These are phyloP conservation scores for Colletotrichum sp. DNA, from an alignment of 2,329 filamentous ascomycete species.

Conservation along the genomic window DNA sequence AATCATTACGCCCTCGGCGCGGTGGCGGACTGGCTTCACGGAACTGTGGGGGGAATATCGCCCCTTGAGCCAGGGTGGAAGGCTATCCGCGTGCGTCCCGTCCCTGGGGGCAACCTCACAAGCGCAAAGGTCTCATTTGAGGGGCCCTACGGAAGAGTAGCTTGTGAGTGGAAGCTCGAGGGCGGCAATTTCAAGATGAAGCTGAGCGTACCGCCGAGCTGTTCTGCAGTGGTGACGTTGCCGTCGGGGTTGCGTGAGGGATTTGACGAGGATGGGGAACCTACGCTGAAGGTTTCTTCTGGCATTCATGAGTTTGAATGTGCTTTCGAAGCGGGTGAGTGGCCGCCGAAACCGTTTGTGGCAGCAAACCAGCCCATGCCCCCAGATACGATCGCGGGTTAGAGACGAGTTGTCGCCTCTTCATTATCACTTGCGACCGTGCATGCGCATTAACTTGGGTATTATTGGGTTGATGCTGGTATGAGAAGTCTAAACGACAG, in stretches of 20 bases:
- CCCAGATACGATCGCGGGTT: not conserved
- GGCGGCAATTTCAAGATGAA: not conserved
- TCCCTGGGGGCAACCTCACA: slow-evolving; percentile 15
- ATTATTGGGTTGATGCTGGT: not conserved
- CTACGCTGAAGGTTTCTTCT: not conserved
- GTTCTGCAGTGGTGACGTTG: slow-evolving; percentile 1
- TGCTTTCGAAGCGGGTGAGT: not conserved
- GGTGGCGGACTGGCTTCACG: slow-evolving; percentile 42
- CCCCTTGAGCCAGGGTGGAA: slow-evolving; percentile 27
- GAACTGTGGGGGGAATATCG: slow-evolving; percentile 27
- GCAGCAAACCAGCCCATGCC: slow-evolving; percentile 7
- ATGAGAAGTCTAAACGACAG: not conserved
- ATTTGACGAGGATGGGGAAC: not conserved
- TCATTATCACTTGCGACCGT: not conserved
- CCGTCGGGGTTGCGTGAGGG: not conserved
- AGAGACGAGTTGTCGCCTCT: not conserved
- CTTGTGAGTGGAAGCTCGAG: not conserved
- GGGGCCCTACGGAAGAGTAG: not conserved
- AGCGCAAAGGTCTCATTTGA: slow-evolving; percentile 12
- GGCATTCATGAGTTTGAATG: slow-evolving; percentile 12
- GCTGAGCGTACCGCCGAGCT: slow-evolving; percentile 4
- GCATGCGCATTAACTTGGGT: not conserved
- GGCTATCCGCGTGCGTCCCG: not conserved
- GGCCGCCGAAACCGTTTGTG: not conserved
- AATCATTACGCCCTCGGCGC: slow-evolving; percentile 47